phyloP scores from a whole-genome alignment of 257 asterid species.

The Jasminum sambac region DNA sequence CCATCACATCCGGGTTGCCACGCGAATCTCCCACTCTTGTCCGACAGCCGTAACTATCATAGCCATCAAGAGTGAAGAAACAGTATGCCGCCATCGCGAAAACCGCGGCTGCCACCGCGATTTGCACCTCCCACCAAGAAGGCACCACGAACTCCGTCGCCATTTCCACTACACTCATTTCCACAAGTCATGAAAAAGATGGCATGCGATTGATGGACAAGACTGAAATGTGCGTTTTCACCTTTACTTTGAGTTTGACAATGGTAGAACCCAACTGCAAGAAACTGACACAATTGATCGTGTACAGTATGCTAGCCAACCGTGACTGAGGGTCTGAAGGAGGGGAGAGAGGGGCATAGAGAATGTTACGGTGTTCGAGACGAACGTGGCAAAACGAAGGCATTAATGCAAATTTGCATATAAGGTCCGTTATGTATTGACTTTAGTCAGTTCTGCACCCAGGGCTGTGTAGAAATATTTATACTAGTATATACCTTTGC shows the following conservation, averaged over 20 bases:
- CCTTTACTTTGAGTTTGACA: background rate
- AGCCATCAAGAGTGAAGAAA: conserved; percentile 48
- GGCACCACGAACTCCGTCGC: conserved; percentile 59
- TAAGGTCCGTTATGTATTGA: background rate
- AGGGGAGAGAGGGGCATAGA: background rate
- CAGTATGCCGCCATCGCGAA: conserved; percentile 55
- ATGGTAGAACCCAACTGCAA: background rate
- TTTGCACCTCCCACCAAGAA: conserved; percentile 89
- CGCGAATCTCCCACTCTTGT: conserved; percentile 25
- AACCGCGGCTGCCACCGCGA: conserved; percentile 67
- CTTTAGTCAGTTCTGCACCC: background rate
- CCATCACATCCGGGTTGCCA: conserved; percentile 34
- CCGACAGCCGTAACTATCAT: conserved; percentile 37
- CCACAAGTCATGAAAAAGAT: background rate
- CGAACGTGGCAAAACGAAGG: background rate
- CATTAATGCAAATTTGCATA: background rate
- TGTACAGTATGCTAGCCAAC: background rate
- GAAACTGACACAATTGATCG: background rate
- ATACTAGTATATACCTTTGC: too few relatives aligned
- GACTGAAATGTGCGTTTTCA: background rate
- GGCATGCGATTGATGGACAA: background rate
- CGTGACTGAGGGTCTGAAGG: background rate
- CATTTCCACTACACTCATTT: conserved; percentile 48
- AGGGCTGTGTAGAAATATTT: too few relatives aligned
- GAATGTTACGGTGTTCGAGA: background rate